A percentile compares a stretch with the other conserved stretches of the same genome.
Evolutionary conservation across 2,329 filamentous ascomycete genomes (phyloP).

Genomic region (Alternaria panax): DNA sequence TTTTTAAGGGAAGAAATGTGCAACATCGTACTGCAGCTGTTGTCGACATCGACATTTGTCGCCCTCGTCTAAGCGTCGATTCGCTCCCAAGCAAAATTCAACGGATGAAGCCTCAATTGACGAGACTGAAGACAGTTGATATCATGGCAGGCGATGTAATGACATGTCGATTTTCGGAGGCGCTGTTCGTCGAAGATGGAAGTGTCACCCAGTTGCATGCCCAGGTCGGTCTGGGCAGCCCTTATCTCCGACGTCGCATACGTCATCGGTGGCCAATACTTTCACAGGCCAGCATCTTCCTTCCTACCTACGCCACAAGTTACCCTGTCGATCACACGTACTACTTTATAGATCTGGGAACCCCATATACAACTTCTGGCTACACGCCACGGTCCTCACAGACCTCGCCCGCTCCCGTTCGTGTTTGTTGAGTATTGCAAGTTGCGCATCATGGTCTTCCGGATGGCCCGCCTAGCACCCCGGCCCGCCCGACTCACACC

Average conservation of each 20-base stretch:
- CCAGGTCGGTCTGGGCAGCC: neutral
- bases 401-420: neutral
- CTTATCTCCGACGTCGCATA: constrained; percentile 13
- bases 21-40: neutral
- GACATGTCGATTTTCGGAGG: neutral
- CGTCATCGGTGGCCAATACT: constrained; percentile 11
- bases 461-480: constrained; percentile 14
- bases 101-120: neutral
- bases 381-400: neutral
- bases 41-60: neutral
- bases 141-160: no score
- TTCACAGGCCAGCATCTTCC: constrained; percentile 2
- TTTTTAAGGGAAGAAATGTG: neutral
- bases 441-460: constrained; percentile 29
- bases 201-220: neutral
- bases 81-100: neutral
- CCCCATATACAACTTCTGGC: neutral
- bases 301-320: neutral
- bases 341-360: neutral
- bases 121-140: neutral
- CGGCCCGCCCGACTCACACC: constrained; percentile 21
- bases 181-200: neutral
- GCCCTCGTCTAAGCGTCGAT: neutral
- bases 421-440: constrained; percentile 47
- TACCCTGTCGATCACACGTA: neutral